phyloP scores from a whole-genome alignment of 78 protist species.

The Dictyostelium discoideum region dicty_2.7 NC_007090.3:1590001-1590500 shows the following conservation, averaged over 20 bases:
- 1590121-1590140: background rate
- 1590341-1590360: conserved; percentile 38
- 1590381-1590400: background rate
- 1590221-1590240: conserved; percentile 52
- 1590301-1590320: background rate
- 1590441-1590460: background rate
- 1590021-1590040: conserved; percentile 27
- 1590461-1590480: conserved; percentile 40
- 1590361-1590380: background rate
- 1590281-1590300: background rate
- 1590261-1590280: background rate
- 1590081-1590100: conserved; percentile 6
- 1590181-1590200: background rate
- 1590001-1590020: conserved; percentile 11
- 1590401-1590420: conserved; percentile 29
- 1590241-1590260: conserved; percentile 43
- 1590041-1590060: conserved; percentile 4
- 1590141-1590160: background rate
- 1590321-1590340: conserved; percentile 22
- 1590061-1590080: conserved; percentile 69
- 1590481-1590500: conserved; percentile 78
- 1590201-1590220: conserved; percentile 13
- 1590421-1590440: conserved; percentile 67
- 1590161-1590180: background rate
- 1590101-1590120: background rate